Evolutionary conservation across 2,329 filamentous ascomycete species (phyloP).

Genomic region (Exophiala lecanii-corni): DNA sequence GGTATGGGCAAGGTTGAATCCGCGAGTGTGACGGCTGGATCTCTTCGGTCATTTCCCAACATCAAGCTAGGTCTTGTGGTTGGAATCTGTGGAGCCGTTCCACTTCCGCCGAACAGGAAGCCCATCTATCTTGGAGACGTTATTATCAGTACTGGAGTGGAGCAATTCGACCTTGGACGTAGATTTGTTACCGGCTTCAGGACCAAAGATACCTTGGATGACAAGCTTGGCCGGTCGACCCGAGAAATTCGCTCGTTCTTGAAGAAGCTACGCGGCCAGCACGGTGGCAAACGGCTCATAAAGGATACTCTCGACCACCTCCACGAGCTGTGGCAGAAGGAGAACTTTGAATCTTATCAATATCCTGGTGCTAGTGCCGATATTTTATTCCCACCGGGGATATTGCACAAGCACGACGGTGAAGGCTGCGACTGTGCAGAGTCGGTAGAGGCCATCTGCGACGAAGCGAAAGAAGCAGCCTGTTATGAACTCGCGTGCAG

Average conservation of each 20-base stretch:
- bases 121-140: conserved; percentile 33
- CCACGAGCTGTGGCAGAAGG: conserved; percentile 1
- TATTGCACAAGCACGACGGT: conserved; percentile 28
- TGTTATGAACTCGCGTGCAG: conserved; percentile 19
- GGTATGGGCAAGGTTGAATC: conserved; percentile 29
- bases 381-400: conserved; percentile 20
- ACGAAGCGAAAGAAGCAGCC: not conserved
- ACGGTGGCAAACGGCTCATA: not conserved
- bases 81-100: conserved; percentile 41
- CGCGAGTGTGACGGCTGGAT: conserved; percentile 24
- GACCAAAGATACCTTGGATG: conserved; percentile 20
- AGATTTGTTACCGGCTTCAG: conserved; percentile 26
- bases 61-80: conserved; percentile 36
- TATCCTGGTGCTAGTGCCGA: conserved; percentile 25
- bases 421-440: not conserved
- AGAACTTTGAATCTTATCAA: conserved; percentile 1
- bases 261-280: conserved; percentile 15
- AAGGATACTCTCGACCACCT: conserved; percentile 13
- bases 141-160: conserved; percentile 28
- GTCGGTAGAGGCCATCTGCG: not conserved
- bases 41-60: conserved; percentile 33
- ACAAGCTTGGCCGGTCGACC: conserved; percentile 22
- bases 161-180: conserved; percentile 31
- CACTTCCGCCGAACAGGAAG: conserved; percentile 13
- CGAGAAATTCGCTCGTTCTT: conserved; percentile 24